phyloP scores from a whole-genome alignment of 2,329 filamentous ascomycete species.

The Penicillium sp. region DNA sequence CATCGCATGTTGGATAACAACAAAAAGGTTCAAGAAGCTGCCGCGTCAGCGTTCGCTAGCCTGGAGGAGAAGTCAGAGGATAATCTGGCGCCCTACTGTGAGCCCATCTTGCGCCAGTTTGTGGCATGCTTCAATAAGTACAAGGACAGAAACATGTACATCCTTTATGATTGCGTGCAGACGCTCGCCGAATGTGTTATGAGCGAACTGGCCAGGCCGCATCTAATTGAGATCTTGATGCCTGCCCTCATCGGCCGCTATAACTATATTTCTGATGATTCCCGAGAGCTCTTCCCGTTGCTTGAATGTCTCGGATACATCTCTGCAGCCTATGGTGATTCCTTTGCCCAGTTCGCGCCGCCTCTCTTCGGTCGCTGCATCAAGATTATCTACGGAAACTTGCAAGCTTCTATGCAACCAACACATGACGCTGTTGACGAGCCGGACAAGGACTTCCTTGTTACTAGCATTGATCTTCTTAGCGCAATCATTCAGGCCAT shows the following conservation, averaged over 20 bases:
- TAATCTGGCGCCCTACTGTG: slow-evolving; percentile 77
- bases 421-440: slow-evolving; percentile 57
- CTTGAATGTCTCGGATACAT: slow-evolving; percentile 97
- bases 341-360: slow-evolving; percentile 79
- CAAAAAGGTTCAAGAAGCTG: slow-evolving; percentile 97
- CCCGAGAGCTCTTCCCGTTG: slow-evolving; percentile 87
- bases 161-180: slow-evolving; percentile 97
- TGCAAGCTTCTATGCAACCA: slow-evolving; percentile 74
- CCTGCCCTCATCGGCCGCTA: slow-evolving; percentile 86
- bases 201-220: slow-evolving; percentile 71
- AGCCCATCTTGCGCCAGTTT: slow-evolving; percentile 87
- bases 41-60: slow-evolving; percentile 91
- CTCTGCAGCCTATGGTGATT: slow-evolving; percentile 75
- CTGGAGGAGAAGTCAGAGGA: slow-evolving; percentile 89
- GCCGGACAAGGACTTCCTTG: slow-evolving; percentile 94
- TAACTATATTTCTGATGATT: slow-evolving; percentile 82
- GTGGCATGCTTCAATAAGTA: slow-evolving; percentile 90
- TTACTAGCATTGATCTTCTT: slow-evolving; percentile 89
- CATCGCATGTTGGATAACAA: slow-evolving; percentile 94
- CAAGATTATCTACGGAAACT: slow-evolving; percentile 85
- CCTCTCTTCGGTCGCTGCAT: slow-evolving; percentile 87
- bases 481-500: slow-evolving; percentile 92
- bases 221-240: slow-evolving; percentile 85
- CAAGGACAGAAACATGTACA: slow-evolving; percentile 99
- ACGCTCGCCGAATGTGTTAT: slow-evolving; percentile 91